A percentile compares a stretch with the other conserved stretches of the same genome.
Conservation (phyloP, 169 alveolate species). For the Besnoitia besnoiti region DNA sequence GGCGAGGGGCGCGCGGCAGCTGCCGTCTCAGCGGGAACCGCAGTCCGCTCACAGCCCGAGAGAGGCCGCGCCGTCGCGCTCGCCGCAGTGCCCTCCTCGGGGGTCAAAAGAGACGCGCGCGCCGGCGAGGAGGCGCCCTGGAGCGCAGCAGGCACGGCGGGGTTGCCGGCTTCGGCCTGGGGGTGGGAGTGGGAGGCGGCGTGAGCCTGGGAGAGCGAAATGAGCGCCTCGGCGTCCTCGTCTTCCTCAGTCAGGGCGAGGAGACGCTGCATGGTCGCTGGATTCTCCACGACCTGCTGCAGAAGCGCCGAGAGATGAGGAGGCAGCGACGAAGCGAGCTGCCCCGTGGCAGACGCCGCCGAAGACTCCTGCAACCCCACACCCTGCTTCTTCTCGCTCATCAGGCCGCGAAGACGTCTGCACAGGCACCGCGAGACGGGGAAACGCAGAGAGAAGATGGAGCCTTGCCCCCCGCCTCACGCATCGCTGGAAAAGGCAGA, state of each 20-base stretch:
- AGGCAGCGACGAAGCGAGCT: neutral
- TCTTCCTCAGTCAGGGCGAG: neutral
- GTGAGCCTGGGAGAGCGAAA: neutral
- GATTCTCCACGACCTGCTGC: conserved; percentile 3
- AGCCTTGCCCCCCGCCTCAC: too few species aligned
- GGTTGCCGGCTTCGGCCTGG: too few species aligned
- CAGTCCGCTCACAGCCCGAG: too few species aligned
- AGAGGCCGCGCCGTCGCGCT: too few species aligned
- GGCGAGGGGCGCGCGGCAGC: neutral
- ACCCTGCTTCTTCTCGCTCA: neutral
- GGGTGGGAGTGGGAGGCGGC: too few species aligned
- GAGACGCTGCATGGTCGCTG: neutral
- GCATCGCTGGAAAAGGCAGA: too few species aligned
- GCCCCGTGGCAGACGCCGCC: neutral
- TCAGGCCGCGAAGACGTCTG: neutral
- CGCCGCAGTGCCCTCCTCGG: too few species aligned
- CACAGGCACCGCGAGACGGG: neutral
- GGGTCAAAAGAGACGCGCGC: neutral
- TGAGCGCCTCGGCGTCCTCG: neutral
- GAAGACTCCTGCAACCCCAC: too few species aligned
- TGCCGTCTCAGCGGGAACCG: too few species aligned
- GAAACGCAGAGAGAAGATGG: too few species aligned
- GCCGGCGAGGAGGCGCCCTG: neutral
- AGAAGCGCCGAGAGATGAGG: neutral
- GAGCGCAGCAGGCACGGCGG: neutral